phyloP scores from a whole-genome alignment of 768 basidiomycete species.

The Leccinum longicurvipes region DNA sequence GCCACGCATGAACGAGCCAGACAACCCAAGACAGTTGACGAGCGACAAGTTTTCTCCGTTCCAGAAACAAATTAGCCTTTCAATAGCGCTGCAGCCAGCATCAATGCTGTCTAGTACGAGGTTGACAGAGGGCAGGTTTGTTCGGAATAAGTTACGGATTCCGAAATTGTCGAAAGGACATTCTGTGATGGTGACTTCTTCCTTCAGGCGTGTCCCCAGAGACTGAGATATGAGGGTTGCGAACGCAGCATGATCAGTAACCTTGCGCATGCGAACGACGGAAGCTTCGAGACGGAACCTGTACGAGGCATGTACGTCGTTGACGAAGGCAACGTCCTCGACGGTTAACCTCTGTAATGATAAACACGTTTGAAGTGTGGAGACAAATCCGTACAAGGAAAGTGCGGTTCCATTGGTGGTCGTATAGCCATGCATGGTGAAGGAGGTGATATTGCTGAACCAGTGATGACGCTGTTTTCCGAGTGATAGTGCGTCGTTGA shows the following conservation, averaged over 20 bases:
- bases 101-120: conserved; percentile 3
- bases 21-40: conserved; percentile 3
- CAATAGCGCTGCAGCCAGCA: background rate
- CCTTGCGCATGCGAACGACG: background rate
- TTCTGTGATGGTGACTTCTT: background rate
- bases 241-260: background rate
- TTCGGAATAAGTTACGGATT: background rate
- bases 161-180: conserved; percentile 6
- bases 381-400: conserved; percentile 4
- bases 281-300: conserved; percentile 6
- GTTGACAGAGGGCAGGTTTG: background rate
- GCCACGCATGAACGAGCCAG: conserved; percentile 2
- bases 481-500: background rate
- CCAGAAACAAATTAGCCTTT: conserved; percentile 4
- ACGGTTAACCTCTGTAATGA: conserved; percentile 1
- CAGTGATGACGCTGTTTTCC: background rate
- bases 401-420: background rate
- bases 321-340: conserved; percentile 4
- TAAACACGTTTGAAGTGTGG: background rate
- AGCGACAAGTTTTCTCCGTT: conserved; percentile 7
- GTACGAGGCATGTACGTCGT: conserved; percentile 2
- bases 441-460: conserved; percentile 3
- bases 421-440: background rate
- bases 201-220: conserved; percentile 4
- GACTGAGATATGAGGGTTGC: conserved; percentile 1